Evolutionary conservation across 2,329 filamentous ascomycete species (phyloP), one percentile per base, ranked within the genome.

Genomic region (Fusarium sp.): DNA sequence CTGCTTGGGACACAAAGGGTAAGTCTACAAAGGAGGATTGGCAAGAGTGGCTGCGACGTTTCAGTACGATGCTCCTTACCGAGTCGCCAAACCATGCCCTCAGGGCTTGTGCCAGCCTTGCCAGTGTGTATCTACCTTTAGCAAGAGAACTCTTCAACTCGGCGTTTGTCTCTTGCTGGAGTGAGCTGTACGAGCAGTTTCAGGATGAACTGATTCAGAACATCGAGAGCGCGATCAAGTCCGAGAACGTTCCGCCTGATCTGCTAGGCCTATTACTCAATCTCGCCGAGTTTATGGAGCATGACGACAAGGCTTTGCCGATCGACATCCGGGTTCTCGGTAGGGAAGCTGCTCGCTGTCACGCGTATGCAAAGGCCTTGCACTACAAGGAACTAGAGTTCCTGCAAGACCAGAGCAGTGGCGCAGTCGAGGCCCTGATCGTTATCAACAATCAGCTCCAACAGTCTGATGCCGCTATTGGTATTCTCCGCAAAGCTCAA

Each of bases 361-460:
- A 99, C 78, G 96, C 96, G 6, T 99, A 97, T 76, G 96, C 96
- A 32, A 99, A 99, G 80, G 96, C 96, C 11, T 83, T 99, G 38
- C 96, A 99, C 75, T 99, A 99, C 82, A 99, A 99, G 77, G 96
- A 99, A 78, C 85, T 99, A 0, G 96, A 99, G 76, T 99, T 99
- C 77, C 88, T 98, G 60, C 95, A 97, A 70, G 96, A 99, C 76
- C 96, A 98, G 77, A 98, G 95, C 77, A 93, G 94, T 19, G 93
- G 92, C 58, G 94, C 95, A 4, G 96, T 99, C 2, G 96, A 99
- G 79, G 96, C 96, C 9, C 83, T 99, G 61, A 99, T 99, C 73
- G 96, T 95, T 66, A 99, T 99, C 83, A 99, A 99, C 81, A 99
- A 99, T 76, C 95, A 99, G 77, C 86, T 99, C 8, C 96, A 99